Conservation (phyloP, 176 grass and related monocot genomes). For the Pontederia crassipes region DNA sequence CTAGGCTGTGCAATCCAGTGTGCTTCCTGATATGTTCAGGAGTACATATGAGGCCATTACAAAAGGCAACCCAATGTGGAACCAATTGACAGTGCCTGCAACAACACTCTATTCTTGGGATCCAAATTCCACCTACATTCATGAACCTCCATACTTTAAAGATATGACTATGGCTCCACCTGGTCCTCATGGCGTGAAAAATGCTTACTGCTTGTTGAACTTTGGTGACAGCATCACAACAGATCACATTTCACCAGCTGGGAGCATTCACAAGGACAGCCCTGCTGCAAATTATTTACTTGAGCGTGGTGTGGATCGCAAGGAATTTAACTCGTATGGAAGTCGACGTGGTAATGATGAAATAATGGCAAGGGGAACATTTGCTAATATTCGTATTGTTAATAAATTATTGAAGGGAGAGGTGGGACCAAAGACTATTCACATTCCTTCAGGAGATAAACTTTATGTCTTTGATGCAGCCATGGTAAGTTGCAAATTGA, state of each 20-base stretch:
- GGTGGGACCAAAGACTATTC: constrained; percentile 71
- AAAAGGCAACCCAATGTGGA: constrained; percentile 93
- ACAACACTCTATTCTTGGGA: constrained; percentile 77
- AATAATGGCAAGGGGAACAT: constrained; percentile 89
- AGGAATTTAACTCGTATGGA: constrained; percentile 81
- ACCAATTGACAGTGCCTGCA: constrained; percentile 63
- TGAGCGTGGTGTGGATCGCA: constrained; percentile 65
- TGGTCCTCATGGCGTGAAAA: constrained; percentile 53
- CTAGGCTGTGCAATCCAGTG: constrained; percentile 77
- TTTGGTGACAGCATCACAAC: constrained; percentile 90
- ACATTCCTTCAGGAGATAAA: constrained; percentile 79
- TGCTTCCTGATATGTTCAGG: constrained; percentile 90
- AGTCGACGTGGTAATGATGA: constrained; percentile 87
- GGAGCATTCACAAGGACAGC: constrained; percentile 86
- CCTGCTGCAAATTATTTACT: constrained; percentile 80
- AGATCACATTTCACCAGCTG: constrained; percentile 90
- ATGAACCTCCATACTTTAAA: constrained; percentile 84
- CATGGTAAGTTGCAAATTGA: constrained; percentile 31
- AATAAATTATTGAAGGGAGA: constrained; percentile 86
- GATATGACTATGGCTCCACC: constrained; percentile 83
- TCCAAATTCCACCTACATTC: constrained; percentile 73
- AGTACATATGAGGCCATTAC: constrained; percentile 80
- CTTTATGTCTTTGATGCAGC: constrained; percentile 77
- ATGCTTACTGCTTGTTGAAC: constrained; percentile 79
- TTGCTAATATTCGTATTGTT: constrained; percentile 91